Base-by-base conservation (phyloP, 139 green algal genomes). In the Chlamydomonas incerta region DNA sequence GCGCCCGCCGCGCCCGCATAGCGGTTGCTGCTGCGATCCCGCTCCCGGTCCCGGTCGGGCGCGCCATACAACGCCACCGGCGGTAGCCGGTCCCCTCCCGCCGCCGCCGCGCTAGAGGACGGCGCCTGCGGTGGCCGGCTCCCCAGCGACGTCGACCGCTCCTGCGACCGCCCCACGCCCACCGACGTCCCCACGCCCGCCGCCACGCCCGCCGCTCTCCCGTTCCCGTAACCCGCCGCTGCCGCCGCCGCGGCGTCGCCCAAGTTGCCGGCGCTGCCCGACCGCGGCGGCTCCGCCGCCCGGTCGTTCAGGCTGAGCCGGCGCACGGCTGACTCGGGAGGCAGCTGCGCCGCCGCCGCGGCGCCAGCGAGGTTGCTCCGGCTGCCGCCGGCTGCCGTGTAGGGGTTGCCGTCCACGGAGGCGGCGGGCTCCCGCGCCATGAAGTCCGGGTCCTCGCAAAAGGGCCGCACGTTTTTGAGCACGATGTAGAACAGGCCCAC, bases 401-500 rank as follows among this genome's bases (percentile, higher is more conserved):
- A 83, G 13, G 63, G 63, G 65, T 66, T 85, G 41, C 80, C 66
- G 47, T 85, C 80, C 5, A 76, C 57, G 80, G 66, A 77, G 52
- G 50, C 47, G 34, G 20, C 77, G 14, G 9, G 31, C 63, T 85
- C 80, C 23, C 67, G 66, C 21, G 67, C 80, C 66, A 58, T 70
- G 67, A 70, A 85, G 67, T 85, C 33, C 15, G 67, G 66, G 67
- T 85, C 80, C 50, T 85, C 80, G 24, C 21, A 65, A 57, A 90
- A 93, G 28, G 90, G 90, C 57, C 60, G 68, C 29, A 93, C 86
- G 28, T 85, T 87, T 14, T 72, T 50, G 1, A 94, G 57, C 65
- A 88, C 81, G 28, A 93, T 83, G 1, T 91, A 72, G 87, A 93
- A 96, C 17, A 96, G 84, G 3, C 93, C 90, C 26, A 95, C 92